A percentile compares a stretch with the other conserved stretches of the same genome.
Evolutionary conservation across 495 filamentous ascomycete genomes (phyloP).

Genomic region (Opeltia flavorubescens): DNA sequence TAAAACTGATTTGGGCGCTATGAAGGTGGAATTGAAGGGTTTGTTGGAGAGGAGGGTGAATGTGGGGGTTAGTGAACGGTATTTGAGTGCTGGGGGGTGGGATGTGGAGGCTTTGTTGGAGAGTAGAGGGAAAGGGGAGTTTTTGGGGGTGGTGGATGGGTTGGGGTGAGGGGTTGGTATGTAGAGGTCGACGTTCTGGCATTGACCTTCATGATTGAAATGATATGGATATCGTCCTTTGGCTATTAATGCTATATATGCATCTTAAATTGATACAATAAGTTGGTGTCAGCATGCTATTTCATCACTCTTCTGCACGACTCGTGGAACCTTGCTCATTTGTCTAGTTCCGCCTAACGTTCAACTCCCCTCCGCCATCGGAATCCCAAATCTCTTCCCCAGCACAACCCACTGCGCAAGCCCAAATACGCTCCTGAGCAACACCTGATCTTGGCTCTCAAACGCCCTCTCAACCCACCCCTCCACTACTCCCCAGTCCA

Average conservation of each 20-base stretch:
- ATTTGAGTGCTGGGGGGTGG: slow-evolving; percentile 64
- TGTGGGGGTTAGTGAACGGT: slow-evolving; percentile 80
- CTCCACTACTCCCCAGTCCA: slow-evolving; percentile 11
- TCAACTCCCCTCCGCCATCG: slow-evolving; percentile 20
- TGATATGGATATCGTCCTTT: background rate
- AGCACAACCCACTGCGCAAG: slow-evolving; percentile 11
- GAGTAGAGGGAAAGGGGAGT: slow-evolving; percentile 36
- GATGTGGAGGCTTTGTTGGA: slow-evolving; percentile 70
- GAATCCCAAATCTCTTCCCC: slow-evolving; percentile 7
- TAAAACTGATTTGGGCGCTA: slow-evolving; percentile 51
- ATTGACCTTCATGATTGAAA: no score
- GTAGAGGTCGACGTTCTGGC: no score
- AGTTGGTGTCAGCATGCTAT: no score
- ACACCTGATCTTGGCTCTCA: slow-evolving; percentile 10
- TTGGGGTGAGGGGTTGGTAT: background rate
- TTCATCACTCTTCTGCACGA: background rate
- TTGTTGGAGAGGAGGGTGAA: slow-evolving; percentile 68
- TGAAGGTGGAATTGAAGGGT: slow-evolving; percentile 48
- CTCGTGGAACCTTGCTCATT: no score
- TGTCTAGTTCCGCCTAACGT: background rate
- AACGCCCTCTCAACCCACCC: slow-evolving; percentile 21
- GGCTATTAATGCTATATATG: background rate
- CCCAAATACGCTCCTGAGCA: slow-evolving; percentile 7
- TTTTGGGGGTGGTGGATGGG: slow-evolving; percentile 47
- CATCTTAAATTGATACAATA: no score